phyloP scores from a whole-genome alignment of 2,329 filamentous ascomycete genomes.

The Cladosporium sp. region DNA sequence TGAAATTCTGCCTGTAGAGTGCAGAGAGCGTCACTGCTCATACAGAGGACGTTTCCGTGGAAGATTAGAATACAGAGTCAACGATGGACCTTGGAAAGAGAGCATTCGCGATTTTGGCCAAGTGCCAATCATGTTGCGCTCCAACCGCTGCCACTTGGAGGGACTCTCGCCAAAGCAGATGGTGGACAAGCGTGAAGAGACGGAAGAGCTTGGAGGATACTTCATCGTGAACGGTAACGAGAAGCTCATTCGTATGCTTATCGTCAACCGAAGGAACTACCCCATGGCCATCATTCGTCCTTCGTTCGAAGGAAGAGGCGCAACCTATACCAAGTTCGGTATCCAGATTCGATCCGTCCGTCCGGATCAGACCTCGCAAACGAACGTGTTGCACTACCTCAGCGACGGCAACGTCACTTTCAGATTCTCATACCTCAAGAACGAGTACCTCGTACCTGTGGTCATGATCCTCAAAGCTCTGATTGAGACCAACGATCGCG shows the following conservation, averaged over 20 bases:
- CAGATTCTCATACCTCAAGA: constrained; percentile 95
- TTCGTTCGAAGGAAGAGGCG: constrained; percentile 83
- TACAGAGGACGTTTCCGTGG: constrained; percentile 85
- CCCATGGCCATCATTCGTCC: constrained; percentile 90
- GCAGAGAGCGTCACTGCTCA: constrained; percentile 85
- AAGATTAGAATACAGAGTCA: constrained; percentile 79
- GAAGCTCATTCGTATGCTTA: constrained; percentile 88
- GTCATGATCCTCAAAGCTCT: constrained; percentile 97
- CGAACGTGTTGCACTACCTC: constrained; percentile 93
- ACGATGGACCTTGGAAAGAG: constrained; percentile 79
- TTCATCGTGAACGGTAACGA: constrained; percentile 98
- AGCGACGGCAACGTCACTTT: constrained; percentile 95
- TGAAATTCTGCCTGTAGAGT: constrained; percentile 87
- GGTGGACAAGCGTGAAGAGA: constrained; percentile 85
- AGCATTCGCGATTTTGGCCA: constrained; percentile 80
- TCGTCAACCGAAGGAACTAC: constrained; percentile 87
- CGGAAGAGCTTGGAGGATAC: constrained; percentile 93
- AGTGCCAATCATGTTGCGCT: constrained; percentile 89
- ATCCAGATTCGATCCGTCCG: constrained; percentile 88
- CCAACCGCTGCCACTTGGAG: constrained; percentile 86
- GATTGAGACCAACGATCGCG: constrained; percentile 90
- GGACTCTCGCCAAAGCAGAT: constrained; percentile 77
- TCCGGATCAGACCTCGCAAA: constrained; percentile 97
- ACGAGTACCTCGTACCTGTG: constrained; percentile 90
- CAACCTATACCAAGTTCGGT: constrained; percentile 82